Evolutionary conservation across 768 basidiomycete genomes (phyloP), one percentile per base, ranked within the genome.

Genomic region (Phylloporus rhodoxanthus): DNA sequence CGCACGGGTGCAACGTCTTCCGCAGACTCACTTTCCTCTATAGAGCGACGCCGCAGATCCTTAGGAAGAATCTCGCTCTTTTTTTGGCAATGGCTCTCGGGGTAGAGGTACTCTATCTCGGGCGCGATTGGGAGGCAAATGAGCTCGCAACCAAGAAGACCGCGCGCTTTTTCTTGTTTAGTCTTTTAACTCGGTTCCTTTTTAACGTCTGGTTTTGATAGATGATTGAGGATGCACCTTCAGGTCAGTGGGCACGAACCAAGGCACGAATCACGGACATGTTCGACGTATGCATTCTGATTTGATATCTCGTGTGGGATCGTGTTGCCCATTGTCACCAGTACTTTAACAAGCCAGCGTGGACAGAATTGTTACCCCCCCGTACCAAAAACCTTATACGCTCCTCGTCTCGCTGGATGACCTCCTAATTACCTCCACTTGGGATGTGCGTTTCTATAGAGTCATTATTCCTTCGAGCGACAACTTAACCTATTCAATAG

Each of bases 261-360:
- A 77, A 72, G 51, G 68, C 75, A 40, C 78, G 88, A 37, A 80
- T 84, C 61, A 69, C 65, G 28, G 79, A 83, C 34, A 61, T 86
- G 60, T 87, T 88, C 50, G 84, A 83, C 57, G 88, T 89, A 63
- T 41, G 84, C 70, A 23, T 7, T 43, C 41, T 21, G 4, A 8
- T 25, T n/a, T 39, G 23, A 19, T 43, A 21, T 36, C 13, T 10
- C 4, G 3, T 25, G 17, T 21, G 8, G 1, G 2, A 8, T 2
- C 42, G 8, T 25, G 14, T 32, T 54, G 20, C 52, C 20, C 28
- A 43, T 28, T 2, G 0, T 29, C 42, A 2, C 9, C 58, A 96
- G 91, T 84, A 83, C 65, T 93, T 98, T 70, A 91, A 85, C 63
- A 88, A 98, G 72, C 96, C 96, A 3, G 81, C 85, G 40, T 96